These are phyloP conservation scores for Fusarium praegraminearum DNA, from an alignment of 2,329 filamentous ascomycete genomes.

Conservation along the genomic window DNA sequence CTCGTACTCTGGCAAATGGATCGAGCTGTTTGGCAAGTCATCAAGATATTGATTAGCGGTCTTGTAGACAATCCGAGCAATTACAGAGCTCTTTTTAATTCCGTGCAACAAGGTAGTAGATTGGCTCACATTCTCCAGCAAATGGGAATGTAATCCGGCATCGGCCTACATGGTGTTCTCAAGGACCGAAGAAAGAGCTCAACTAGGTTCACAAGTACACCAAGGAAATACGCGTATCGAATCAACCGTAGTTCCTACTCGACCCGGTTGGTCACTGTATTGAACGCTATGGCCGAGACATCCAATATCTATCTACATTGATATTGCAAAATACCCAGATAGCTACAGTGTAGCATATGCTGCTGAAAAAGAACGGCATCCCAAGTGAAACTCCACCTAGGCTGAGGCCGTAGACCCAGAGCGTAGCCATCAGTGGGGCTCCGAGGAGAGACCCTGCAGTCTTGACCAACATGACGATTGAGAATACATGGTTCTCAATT, in stretches of 20 bases:
- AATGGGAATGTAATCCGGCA: too few species aligned
- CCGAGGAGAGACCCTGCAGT: constrained; percentile 62
- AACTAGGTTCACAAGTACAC: background rate
- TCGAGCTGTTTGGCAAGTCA: background rate
- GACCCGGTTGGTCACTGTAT: background rate
- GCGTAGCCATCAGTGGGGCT: constrained; percentile 59
- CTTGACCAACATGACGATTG: constrained; percentile 65
- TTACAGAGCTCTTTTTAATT: background rate
- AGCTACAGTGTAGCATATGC: constrained; percentile 39
- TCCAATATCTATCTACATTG: background rate
- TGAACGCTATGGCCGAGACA: background rate
- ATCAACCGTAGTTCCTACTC: background rate
- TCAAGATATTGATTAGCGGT: background rate
- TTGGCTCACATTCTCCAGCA: too few species aligned
- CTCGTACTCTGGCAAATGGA: background rate
- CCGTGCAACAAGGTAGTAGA: too few species aligned
- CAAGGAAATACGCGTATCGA: background rate
- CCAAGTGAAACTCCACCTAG: constrained; percentile 49
- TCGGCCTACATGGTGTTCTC: too few species aligned
- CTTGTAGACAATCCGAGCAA: background rate
- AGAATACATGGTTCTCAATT: constrained; percentile 59
- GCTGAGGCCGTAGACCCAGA: constrained; percentile 61
- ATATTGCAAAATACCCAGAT: constrained; percentile 36
- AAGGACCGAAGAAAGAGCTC: too few species aligned
- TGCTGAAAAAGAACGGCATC: constrained; percentile 46